Evolutionary conservation across 106 monocot genomes (phyloP).

Genomic region (Chionographis japonica): DNA sequence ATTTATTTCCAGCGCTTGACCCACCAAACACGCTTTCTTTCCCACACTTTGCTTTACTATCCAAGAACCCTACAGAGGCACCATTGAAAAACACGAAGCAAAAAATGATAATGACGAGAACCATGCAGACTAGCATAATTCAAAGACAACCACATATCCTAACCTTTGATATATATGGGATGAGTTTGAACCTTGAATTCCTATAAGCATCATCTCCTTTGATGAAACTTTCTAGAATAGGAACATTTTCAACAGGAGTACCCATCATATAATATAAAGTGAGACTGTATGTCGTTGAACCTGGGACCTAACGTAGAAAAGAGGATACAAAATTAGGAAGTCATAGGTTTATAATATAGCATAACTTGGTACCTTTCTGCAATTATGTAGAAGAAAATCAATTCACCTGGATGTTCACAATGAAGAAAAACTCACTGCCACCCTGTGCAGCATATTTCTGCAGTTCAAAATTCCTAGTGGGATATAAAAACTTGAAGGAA

Average conservation of each 20-base stretch:
- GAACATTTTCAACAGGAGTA: constrained; percentile 29
- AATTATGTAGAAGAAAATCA: neutral
- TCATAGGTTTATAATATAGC: neutral
- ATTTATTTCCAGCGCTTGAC: constrained; percentile 50
- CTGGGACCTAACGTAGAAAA: constrained; percentile 32
- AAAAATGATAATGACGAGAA: neutral
- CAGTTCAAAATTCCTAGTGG: neutral
- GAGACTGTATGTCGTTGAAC: constrained; percentile 44
- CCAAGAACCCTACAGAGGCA: constrained; percentile 35
- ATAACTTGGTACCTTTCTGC: neutral
- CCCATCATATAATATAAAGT: constrained; percentile 52
- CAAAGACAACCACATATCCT: too few relatives aligned
- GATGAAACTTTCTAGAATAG: constrained; percentile 38
- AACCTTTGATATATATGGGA: constrained; percentile 53
- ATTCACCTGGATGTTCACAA: constrained; percentile 46
- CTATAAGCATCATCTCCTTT: constrained; percentile 47
- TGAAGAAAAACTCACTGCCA: constrained; percentile 45
- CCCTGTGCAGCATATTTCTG: constrained; percentile 54
- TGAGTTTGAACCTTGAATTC: constrained; percentile 53
- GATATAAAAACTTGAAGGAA: too few relatives aligned
- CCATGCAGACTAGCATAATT: neutral
- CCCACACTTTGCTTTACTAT: constrained; percentile 62
- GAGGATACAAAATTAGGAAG: neutral
- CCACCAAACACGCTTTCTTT: constrained; percentile 47
- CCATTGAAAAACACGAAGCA: neutral